These are phyloP conservation scores for Rehmannia glutinosa DNA, from an alignment of 257 asterid genomes.

Conservation along the genomic window DNA sequence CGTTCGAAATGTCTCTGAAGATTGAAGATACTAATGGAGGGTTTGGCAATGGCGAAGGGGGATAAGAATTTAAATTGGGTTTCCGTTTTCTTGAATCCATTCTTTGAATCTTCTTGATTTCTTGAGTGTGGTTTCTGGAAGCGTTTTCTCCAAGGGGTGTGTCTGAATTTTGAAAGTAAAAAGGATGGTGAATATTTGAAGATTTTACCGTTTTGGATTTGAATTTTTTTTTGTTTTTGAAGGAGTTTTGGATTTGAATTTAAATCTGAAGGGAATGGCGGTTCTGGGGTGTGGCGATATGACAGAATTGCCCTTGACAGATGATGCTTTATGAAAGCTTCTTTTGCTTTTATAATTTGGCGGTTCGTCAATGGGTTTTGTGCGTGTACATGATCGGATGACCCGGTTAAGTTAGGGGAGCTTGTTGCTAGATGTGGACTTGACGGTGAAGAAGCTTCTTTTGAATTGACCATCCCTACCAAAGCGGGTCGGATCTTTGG, in stretches of 20 bases:
- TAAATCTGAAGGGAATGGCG: conserved; percentile 36
- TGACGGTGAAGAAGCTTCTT: too few species aligned
- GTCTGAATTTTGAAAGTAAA: not conserved
- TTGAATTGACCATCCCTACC: too few species aligned
- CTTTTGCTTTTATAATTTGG: too few species aligned
- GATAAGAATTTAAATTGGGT: conserved; percentile 14
- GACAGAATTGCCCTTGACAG: conserved; percentile 19
- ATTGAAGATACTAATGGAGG: conserved; percentile 39
- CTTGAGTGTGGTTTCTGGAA: not conserved
- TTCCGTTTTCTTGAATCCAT: conserved; percentile 41
- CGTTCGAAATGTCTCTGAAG: conserved; percentile 62
- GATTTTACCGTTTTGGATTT: conserved; percentile 20
- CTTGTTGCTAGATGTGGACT: too few species aligned
- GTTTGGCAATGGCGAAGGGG: conserved; percentile 40
- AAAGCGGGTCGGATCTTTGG: too few species aligned
- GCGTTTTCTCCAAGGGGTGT: not conserved
- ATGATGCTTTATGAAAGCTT: not conserved
- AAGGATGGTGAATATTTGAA: not conserved
- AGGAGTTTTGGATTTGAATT: conserved; percentile 62
- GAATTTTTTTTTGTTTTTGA: too few species aligned
- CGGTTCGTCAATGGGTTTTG: too few species aligned
- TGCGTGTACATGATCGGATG: too few species aligned
- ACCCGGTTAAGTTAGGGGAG: too few species aligned
- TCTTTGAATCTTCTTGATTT: not conserved
- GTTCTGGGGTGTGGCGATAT: conserved; percentile 2